Percentiles rank a stretch among this genome's conserved stretches.
phyloP scores from a whole-genome alignment of 345 rosid species.

The Brassica juncea region DNA sequence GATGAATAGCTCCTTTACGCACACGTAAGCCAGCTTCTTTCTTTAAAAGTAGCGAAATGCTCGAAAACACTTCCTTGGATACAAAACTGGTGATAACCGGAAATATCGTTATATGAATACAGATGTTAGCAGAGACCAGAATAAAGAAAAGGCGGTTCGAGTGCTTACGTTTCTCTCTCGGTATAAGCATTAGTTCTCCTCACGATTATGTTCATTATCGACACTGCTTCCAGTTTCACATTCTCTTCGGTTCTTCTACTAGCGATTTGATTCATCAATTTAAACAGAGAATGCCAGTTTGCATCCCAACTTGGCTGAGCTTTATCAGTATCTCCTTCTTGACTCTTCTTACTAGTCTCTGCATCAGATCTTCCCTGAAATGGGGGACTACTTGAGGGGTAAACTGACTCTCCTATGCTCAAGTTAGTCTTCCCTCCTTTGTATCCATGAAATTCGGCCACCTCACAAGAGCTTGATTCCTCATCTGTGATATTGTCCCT shows the following conservation, averaged over 20 bases:
- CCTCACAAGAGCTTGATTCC: conserved; percentile 40
- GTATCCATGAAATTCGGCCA: conserved; percentile 40
- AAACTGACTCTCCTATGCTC: conserved; percentile 4
- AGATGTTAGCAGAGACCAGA: conserved; percentile 8
- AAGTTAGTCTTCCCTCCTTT: conserved; percentile 18
- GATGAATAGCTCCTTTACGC: conserved; percentile 66
- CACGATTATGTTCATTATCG: conserved; percentile 74
- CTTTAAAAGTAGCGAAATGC: conserved; percentile 55
- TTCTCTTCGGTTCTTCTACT: conserved; percentile 51
- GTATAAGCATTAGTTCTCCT: conserved; percentile 58
- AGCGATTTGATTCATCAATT: conserved; percentile 52
- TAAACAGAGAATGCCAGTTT: conserved; percentile 63
- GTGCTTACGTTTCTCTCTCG: conserved; percentile 70
- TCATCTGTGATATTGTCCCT: conserved; percentile 67
- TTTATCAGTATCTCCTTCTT: conserved; percentile 23
- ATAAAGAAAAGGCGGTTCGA: not conserved
- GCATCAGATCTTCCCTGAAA: conserved; percentile 31
- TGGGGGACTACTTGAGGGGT: conserved; percentile 12
- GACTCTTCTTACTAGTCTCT: conserved; percentile 39
- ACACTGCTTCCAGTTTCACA: conserved; percentile 66
- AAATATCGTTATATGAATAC: conserved; percentile 12
- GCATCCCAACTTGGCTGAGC: conserved; percentile 43
- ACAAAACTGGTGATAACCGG: conserved; percentile 53
- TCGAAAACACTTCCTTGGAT: conserved; percentile 46
- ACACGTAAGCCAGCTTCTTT: conserved; percentile 59